Evolutionary conservation across 257 asterid genomes (phyloP).

Genomic region (Ligustrum vulgare): DNA sequence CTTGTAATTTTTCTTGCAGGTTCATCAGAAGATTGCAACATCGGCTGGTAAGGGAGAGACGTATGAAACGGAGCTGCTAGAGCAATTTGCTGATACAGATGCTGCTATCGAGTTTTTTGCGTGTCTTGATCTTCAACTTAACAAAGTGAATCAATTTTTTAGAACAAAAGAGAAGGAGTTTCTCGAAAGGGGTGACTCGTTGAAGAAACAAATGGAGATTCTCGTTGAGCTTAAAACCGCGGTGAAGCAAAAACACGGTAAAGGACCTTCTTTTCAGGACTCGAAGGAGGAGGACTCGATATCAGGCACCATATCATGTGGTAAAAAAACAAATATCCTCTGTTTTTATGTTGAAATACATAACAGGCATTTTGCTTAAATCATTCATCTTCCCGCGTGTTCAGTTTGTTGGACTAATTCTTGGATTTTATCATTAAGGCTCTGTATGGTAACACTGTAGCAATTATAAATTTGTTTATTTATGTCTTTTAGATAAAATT

Average conservation of each 20-base stretch:
- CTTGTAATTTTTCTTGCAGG: slow-evolving; percentile 37
- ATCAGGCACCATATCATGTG: slow-evolving; percentile 71
- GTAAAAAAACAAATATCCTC: too few relatives aligned
- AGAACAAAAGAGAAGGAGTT: slow-evolving; percentile 75
- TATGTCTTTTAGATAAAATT: too few relatives aligned
- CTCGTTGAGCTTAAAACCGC: slow-evolving; percentile 66
- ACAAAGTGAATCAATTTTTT: slow-evolving; percentile 83
- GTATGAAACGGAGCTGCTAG: slow-evolving; percentile 81
- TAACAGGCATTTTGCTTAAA: background rate
- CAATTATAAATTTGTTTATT: too few relatives aligned
- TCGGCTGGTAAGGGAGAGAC: slow-evolving; percentile 52
- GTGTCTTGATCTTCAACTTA: slow-evolving; percentile 75
- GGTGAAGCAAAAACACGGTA: slow-evolving; percentile 34
- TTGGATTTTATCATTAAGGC: too few relatives aligned
- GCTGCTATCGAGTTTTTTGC: slow-evolving; percentile 70
- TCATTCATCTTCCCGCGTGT: background rate
- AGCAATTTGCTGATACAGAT: slow-evolving; percentile 65
- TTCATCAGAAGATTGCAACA: slow-evolving; percentile 55
- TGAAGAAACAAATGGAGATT: slow-evolving; percentile 79
- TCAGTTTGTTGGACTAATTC: background rate
- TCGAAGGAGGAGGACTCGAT: slow-evolving; percentile 64
- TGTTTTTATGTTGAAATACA: too few relatives aligned
- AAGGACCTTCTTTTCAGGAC: slow-evolving; percentile 40
- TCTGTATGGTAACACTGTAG: too few relatives aligned
- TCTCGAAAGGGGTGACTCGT: slow-evolving; percentile 70